phyloP scores from a whole-genome alignment of 2,329 filamentous ascomycete genomes.

The Botryotinia calthae region DNA sequence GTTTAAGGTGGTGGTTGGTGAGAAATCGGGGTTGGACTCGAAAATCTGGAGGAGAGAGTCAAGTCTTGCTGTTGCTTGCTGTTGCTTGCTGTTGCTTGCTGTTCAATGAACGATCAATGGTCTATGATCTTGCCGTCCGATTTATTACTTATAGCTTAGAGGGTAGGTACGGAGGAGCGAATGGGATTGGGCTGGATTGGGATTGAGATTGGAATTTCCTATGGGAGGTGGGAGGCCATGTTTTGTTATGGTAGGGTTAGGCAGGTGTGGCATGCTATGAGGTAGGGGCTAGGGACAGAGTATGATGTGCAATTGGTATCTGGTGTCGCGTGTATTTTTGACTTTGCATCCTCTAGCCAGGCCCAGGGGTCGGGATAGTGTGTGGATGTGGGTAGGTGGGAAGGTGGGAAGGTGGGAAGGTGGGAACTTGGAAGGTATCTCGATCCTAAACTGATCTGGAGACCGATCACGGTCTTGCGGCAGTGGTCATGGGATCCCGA shows the following conservation, averaged over 20 bases:
- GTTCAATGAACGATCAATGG: not conserved
- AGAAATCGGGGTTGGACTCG: not conserved
- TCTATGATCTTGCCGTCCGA: not conserved
- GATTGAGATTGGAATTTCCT: not conserved
- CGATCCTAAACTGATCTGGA: not conserved
- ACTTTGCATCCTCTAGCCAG: not conserved
- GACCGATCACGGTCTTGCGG: not conserved
- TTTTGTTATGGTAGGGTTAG: too few relatives aligned
- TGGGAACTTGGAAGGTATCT: not conserved
- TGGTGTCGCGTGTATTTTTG: conserved; percentile 3
- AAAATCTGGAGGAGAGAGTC: not conserved
- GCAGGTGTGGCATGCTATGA: too few relatives aligned
- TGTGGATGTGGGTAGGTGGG: not conserved
- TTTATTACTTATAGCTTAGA: not conserved
- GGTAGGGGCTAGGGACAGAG: not conserved
- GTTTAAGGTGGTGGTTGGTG: not conserved
- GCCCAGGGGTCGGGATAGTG: not conserved
- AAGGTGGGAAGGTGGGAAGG: not conserved
- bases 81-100: not conserved
- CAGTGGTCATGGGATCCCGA: conserved; percentile 6
- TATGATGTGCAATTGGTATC: not conserved
- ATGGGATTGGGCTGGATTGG: not conserved
- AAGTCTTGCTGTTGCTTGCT: not conserved
- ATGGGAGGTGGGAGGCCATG: too few relatives aligned
- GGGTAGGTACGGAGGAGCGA: not conserved